Evolutionary conservation across 192 early-diverging fungal genomes (phyloP).

Genomic region (Lunasporangiospora selenospora): DNA sequence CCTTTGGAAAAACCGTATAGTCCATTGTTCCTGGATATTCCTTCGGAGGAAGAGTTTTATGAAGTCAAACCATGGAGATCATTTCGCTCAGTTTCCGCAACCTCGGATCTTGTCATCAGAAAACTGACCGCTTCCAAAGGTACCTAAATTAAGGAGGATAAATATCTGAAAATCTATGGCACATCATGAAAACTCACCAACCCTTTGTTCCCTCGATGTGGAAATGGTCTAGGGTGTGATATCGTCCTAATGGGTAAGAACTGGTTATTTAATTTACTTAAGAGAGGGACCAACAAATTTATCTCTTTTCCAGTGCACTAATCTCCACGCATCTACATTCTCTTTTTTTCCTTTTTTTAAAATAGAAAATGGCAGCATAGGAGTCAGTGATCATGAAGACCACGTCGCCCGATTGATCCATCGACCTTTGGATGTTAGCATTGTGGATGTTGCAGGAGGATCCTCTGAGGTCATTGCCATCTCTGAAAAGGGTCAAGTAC

Average conservation of each 20-base stretch:
- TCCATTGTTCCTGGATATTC: conserved; percentile 30
- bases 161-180: background rate
- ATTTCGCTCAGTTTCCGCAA: conserved; percentile 20
- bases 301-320: too few relatives aligned
- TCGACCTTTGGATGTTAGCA: conserved; percentile 19
- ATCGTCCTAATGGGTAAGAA: conserved; percentile 28
- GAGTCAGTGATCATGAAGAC: conserved; percentile 46
- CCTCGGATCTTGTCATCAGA: conserved; percentile 38
- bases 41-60: conserved; percentile 46
- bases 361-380: conserved; percentile 33
- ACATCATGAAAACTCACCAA: too few relatives aligned
- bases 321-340: too few relatives aligned
- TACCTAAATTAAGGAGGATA: too few relatives aligned
- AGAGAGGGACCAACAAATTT: too few relatives aligned
- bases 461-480: conserved; percentile 43
- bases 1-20: conserved; percentile 36
- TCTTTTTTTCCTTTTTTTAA: background rate
- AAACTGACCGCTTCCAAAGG: conserved; percentile 38
- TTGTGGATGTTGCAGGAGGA: conserved; percentile 40
- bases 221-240: conserved; percentile 21
- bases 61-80: conserved; percentile 40
- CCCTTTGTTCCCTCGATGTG: too few relatives aligned
- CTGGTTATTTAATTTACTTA: too few relatives aligned
- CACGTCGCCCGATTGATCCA: conserved; percentile 47
- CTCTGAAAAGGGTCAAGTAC: conserved; percentile 27